Evolutionary conservation across 345 rosid species (phyloP).

Genomic region (Excoecaria cochinchinensis): DNA sequence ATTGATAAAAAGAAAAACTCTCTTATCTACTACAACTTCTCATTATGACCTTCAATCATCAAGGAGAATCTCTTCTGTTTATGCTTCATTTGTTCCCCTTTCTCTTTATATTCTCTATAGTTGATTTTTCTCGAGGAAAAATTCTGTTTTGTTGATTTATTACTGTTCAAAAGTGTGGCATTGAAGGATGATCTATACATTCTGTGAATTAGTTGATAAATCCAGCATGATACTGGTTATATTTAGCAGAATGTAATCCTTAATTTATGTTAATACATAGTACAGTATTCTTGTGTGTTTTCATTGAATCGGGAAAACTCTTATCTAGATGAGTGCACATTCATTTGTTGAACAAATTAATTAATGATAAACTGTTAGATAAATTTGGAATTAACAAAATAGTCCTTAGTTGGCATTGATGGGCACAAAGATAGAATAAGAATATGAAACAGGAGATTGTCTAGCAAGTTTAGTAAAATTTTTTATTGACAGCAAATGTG

Average conservation of each 20-base stretch:
- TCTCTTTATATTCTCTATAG: not conserved
- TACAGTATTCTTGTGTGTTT: no score
- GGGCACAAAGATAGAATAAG: slow-evolving; percentile 1
- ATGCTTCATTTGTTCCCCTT: not conserved
- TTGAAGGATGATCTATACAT: not conserved
- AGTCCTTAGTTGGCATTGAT: not conserved
- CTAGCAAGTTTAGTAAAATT: no score
- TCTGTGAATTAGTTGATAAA: not conserved
- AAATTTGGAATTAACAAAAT: no score
- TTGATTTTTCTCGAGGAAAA: not conserved
- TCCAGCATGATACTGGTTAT: not conserved
- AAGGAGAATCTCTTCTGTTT: not conserved
- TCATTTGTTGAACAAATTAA: no score
- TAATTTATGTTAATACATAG: no score
- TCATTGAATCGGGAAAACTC: no score
- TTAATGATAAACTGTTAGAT: not conserved
- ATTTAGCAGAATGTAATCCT: not conserved
- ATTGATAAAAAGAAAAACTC: not conserved
- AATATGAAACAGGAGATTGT: no score
- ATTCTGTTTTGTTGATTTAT: not conserved
- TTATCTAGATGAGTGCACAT: no score
- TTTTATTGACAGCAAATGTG: no score
- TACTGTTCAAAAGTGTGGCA: not conserved
- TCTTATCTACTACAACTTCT: slow-evolving; percentile 19
- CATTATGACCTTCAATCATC: slow-evolving; percentile 7